Base-by-base conservation (phyloP, 2,329 filamentous ascomycete species). In the Orbilia ellipsospora region DNA sequence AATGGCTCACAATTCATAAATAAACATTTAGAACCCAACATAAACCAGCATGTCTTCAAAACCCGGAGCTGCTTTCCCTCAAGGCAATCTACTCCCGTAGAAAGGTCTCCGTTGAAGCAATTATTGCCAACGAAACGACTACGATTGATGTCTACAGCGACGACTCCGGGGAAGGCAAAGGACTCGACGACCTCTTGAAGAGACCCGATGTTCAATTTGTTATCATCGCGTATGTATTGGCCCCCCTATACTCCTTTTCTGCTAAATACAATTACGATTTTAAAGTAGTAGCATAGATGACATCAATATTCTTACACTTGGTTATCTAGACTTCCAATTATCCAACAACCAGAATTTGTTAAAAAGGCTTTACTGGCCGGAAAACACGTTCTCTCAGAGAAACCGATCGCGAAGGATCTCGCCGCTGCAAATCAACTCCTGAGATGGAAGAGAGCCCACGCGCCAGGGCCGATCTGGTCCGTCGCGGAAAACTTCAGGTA, bases 401-500 rank as follows among this genome's bases (percentile, higher is more conserved):
- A 92, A 82, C 90, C 90, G 40, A 84, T 91, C 48, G 89, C 87
- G 1, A 86, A 87, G 77, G 87, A 90, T 77, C 82, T 90, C 7
- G 83, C 84, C 1, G 83, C 83, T 0, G 86, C 86, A 0, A 80
- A 82, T 26, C 82, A 84, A n/a, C 82, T 89, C 28, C 81, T 88
- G 23, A 73, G 82, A 5, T 87, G 83, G 81, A 86, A 85, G 73
- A 77, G 82, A 12, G 77, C 81, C 16, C 81, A 83, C 10, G 72
- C 72, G 0, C 54, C 76, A n/a, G 78, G 78, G 42, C 83, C 68
- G 79, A 82, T 54, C 80, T 88, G 88, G 82, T 84, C 84, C 13
- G 85, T 94, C 2, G 91, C 90, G 0, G 92, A 94, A 82, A 93
- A 94, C 82, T 91, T 88, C 80, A 86, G 91, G 60, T 93, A 88